Evolutionary conservation across 139 green algal genomes (phyloP), one percentile per base, ranked within the genome.

Genomic region (Coelastrella sp.): DNA sequence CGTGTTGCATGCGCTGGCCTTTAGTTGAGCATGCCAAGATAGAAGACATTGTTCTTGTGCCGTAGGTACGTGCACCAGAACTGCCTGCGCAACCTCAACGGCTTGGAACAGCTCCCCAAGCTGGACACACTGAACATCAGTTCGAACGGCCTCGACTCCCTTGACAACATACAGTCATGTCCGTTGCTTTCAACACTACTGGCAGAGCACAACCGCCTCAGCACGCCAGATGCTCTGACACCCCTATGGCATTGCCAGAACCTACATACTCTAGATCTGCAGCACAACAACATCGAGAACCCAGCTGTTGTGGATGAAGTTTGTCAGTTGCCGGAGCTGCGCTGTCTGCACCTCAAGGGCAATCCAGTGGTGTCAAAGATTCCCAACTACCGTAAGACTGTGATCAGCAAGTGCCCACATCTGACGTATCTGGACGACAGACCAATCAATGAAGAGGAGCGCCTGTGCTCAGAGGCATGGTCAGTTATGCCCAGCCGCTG

Each of bases 371-470:
- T 98, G 10, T 94, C 87, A 5, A 93, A 89, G 61, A 95, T 97
- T 32, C 91, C 89, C 60, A 95, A 96, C 90, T 99, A 98, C 92
- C 91, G 96, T 65, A 98, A 98, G 84, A 85, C 77, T 0, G 1
- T 98, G 6, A 92, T 99, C 65, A 77, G 92, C 4, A 61, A 82
- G 6, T 87, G 98, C 14, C 92, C 93, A 0, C 85, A 58, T 4
- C 94, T 99, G 7, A 95, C 92, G 7, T 98, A 99, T 92, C 89
- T 99, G 54, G 97, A 99, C 80, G 97, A 98, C 78, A 91, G 97
- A 16, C 97, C 97, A 10, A 93, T 99, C 6, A 96, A 95, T 74
- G 94, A 97, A 7, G 75, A 94, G 61, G 97, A 99, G 92, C 88
- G 97, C 22, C 85, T 89, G 16, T 93, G 92, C 19, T 93, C 94